These are phyloP conservation scores for Jaltomata sinuosa DNA, from an alignment of 257 asterid genomes.

Conservation along the genomic window DNA sequence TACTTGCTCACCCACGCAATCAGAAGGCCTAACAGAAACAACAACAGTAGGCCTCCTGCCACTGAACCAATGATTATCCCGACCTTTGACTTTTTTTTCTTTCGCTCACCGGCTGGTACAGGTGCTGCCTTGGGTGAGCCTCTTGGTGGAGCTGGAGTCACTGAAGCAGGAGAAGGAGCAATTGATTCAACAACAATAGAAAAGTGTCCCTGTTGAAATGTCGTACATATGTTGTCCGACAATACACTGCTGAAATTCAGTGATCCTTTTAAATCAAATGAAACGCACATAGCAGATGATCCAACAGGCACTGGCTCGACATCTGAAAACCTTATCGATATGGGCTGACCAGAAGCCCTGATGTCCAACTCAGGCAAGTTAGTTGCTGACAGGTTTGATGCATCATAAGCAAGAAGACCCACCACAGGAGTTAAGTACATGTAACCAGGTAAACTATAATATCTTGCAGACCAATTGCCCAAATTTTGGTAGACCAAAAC, in stretches of 20 bases:
- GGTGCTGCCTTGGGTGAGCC: constrained; percentile 5
- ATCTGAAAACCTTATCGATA: constrained; percentile 38
- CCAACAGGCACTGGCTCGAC: constrained; percentile 20
- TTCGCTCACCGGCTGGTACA: background rate
- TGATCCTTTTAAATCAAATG: constrained; percentile 32
- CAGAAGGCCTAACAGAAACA: constrained; percentile 33
- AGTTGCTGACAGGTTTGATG: constrained; percentile 31
- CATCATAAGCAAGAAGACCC: constrained; percentile 68
- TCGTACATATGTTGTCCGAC: constrained; percentile 31
- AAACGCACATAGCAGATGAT: constrained; percentile 39
- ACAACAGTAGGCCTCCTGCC: constrained; percentile 36
- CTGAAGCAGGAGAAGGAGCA: constrained; percentile 28
- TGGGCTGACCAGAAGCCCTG: constrained; percentile 35
- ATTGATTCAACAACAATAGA: constrained; percentile 43
- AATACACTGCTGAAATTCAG: constrained; percentile 33
- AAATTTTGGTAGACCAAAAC: constrained; percentile 57
- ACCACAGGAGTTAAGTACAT: constrained; percentile 44
- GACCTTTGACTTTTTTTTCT: constrained; percentile 13
- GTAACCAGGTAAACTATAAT: constrained; percentile 37
- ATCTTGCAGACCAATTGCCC: constrained; percentile 43
- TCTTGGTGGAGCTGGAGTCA: background rate
- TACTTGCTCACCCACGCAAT: constrained; percentile 31
- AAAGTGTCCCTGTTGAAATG: constrained; percentile 58
- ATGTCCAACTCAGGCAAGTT: constrained; percentile 38
- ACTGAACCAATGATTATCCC: constrained; percentile 45